A percentile compares a stretch with the other conserved stretches of the same genome.
These are phyloP conservation scores for Colletotrichum lupini DNA, from an alignment of 2,329 filamentous ascomycete species.

Conservation along the genomic window DNA sequence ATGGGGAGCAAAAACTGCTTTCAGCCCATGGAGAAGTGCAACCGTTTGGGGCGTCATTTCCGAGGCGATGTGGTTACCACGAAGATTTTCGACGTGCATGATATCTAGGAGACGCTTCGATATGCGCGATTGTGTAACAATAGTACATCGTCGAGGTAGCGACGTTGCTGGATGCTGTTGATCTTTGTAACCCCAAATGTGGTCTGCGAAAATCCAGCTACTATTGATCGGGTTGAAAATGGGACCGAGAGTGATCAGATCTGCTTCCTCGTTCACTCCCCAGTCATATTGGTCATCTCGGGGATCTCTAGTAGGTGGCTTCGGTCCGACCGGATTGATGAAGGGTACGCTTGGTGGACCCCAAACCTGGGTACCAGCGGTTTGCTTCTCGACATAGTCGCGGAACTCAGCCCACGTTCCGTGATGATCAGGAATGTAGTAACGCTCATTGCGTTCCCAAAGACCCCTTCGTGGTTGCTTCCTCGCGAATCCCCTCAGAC, in stretches of 20 bases:
- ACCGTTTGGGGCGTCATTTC: conserved; percentile 84
- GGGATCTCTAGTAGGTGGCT: conserved; percentile 67
- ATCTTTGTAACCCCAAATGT: conserved; percentile 74
- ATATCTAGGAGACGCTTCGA: conserved; percentile 77
- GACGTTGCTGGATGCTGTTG: conserved; percentile 58
- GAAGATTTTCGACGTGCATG: conserved; percentile 82
- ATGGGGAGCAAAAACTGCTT: conserved; percentile 82
- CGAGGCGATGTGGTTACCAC: conserved; percentile 80
- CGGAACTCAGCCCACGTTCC: conserved; percentile 76
- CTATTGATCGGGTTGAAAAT: conserved; percentile 80
- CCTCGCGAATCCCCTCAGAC: conserved; percentile 70
- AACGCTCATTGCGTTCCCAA: conserved; percentile 80
- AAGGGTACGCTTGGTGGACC: conserved; percentile 70
- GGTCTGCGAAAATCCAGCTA: conserved; percentile 76
- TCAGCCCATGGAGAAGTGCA: conserved; percentile 82
- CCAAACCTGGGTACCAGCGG: conserved; percentile 72
- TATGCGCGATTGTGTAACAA: conserved; percentile 80
- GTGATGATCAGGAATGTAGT: conserved; percentile 77
- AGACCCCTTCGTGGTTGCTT: conserved; percentile 77
- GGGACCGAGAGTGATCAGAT: conserved; percentile 78
- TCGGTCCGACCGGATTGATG: conserved; percentile 70
- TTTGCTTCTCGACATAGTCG: conserved; percentile 65
- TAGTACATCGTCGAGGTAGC: conserved; percentile 77
- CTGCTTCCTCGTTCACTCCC: conserved; percentile 81
- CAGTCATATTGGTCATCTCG: conserved; percentile 75